Evolutionary conservation across 306 rosid species (phyloP).

Genomic region (Sophora flavescens): DNA sequence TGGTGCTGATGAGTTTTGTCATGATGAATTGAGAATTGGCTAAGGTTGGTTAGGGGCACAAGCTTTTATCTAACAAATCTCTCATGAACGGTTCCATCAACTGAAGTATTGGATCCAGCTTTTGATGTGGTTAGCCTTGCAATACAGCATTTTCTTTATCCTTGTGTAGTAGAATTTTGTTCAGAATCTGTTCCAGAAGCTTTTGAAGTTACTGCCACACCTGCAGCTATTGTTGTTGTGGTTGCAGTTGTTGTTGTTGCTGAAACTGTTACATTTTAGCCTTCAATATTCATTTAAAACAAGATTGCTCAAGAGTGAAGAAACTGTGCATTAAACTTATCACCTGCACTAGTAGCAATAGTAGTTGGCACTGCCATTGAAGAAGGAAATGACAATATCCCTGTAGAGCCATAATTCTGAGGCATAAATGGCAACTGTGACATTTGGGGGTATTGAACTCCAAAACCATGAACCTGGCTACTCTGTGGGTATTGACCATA

Average conservation of each 20-base stretch:
- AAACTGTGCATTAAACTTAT: conserved; percentile 12
- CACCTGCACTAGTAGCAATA: conserved; percentile 61
- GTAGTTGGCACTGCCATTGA: conserved; percentile 58
- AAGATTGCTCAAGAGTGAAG: neutral
- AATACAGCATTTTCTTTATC: conserved; percentile 35
- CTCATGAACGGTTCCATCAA: neutral
- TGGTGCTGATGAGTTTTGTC: conserved; percentile 45
- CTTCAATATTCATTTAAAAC: conserved; percentile 8
- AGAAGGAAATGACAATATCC: conserved; percentile 74
- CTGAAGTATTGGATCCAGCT: conserved; percentile 39
- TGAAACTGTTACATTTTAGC: conserved; percentile 54
- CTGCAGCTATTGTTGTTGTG: conserved; percentile 15
- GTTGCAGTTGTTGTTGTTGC: conserved; percentile 32
- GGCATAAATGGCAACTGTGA: conserved; percentile 73
- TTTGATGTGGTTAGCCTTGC: conserved; percentile 58
- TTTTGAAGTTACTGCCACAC: conserved; percentile 45
- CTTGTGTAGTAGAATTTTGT: conserved; percentile 57
- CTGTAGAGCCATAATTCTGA: conserved; percentile 69
- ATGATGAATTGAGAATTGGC: conserved; percentile 44
- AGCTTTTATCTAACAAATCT: conserved; percentile 39
- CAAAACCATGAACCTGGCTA: conserved; percentile 67
- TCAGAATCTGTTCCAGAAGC: conserved; percentile 56
- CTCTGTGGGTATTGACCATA: conserved; percentile 76
- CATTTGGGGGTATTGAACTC: conserved; percentile 76
- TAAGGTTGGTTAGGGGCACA: conserved; percentile 52